Conservation (phyloP, 768 basidiomycete genomes). For the Hydnum rufescens region DNA sequence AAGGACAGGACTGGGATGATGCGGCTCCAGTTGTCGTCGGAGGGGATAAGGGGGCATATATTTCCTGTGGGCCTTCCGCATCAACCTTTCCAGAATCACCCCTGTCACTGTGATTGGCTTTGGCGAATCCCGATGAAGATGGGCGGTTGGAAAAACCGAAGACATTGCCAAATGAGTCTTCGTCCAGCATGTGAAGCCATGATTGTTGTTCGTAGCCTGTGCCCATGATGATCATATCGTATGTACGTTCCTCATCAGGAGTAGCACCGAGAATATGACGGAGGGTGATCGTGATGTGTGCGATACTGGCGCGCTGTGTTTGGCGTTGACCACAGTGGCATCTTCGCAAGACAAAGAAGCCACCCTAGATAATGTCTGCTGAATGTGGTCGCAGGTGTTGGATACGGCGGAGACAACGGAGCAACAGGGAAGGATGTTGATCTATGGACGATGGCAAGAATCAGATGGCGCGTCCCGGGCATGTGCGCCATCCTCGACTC, state of each 20-base stretch:
- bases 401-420: not conserved
- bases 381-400: no score
- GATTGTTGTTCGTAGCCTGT: constrained; percentile 34
- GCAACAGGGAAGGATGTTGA: not conserved
- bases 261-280: constrained; percentile 18
- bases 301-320: not conserved
- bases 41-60: not conserved
- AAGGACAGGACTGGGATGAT: not conserved
- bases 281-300: constrained; percentile 16
- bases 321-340: constrained; percentile 4
- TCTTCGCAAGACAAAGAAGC: not conserved
- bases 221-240: constrained; percentile 32
- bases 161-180: not conserved
- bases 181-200: constrained; percentile 18
- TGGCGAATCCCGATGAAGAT: not conserved
- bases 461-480: constrained; percentile 15
- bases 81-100: not conserved
- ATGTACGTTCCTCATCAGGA: constrained; percentile 12
- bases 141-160: not conserved
- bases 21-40: not conserved
- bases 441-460: not conserved
- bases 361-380: not conserved
- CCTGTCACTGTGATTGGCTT: not conserved
- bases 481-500: constrained; percentile 26
- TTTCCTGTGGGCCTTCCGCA: not conserved